phyloP scores from a whole-genome alignment of 495 filamentous ascomycete species.

The Daldinia grandis region DNA sequence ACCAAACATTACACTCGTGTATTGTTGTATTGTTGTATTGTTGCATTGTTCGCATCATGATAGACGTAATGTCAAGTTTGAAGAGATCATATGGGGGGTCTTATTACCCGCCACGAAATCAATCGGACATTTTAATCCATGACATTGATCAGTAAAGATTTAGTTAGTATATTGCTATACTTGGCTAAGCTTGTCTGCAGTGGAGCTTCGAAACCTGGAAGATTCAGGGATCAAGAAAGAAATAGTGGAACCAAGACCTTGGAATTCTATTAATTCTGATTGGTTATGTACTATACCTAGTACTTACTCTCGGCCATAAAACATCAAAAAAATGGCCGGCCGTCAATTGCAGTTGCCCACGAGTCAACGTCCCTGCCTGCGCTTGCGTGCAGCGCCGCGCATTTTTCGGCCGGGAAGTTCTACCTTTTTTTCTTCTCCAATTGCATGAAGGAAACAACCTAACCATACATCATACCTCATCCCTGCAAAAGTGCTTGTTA shows the following conservation, averaged over 20 bases:
- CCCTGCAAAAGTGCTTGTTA: neutral
- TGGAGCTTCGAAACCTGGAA: conserved; percentile 10
- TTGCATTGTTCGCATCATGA: neutral
- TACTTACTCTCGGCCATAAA: conserved; percentile 29
- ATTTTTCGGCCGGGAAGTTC: conserved; percentile 30
- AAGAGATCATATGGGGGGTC: conserved; percentile 1
- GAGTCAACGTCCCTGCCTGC: conserved; percentile 21
- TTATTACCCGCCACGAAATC: conserved; percentile 21
- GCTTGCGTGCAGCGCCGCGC: conserved; percentile 29
- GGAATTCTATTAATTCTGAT: conserved; percentile 26
- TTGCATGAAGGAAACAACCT: neutral
- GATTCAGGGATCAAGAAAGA: conserved; percentile 16
- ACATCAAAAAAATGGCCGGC: conserved; percentile 9
- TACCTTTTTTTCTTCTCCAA: conserved; percentile 1
- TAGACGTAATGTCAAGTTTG: neutral
- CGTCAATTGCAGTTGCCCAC: conserved; percentile 7
- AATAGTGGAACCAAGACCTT: conserved; percentile 16
- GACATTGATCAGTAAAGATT: conserved; percentile 13
- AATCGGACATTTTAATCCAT: conserved; percentile 39
- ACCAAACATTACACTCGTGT: conserved; percentile 20
- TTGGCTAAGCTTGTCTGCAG: conserved; percentile 18
- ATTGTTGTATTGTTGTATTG: conserved; percentile 8
- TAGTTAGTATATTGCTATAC: conserved; percentile 17
- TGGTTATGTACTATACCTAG: conserved; percentile 9
- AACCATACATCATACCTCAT: too few relatives aligned